phyloP scores from a whole-genome alignment of 2,329 filamentous ascomycete genomes.

The Alternaria novae-zelandiae region DNA sequence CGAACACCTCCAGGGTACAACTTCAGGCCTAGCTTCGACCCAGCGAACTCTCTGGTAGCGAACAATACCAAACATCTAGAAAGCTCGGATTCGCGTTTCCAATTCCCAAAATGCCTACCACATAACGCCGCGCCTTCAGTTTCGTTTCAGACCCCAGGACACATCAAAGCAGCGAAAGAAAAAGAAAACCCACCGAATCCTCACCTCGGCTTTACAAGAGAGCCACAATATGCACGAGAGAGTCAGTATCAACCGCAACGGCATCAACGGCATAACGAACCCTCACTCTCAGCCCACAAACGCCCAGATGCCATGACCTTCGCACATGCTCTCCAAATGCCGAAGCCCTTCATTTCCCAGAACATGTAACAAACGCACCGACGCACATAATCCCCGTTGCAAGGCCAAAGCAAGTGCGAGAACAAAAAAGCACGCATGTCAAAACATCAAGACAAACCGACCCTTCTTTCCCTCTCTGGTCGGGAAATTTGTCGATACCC shows the following conservation, averaged over 20 bases:
- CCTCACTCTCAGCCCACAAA: background rate
- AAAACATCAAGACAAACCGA: background rate
- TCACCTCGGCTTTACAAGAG: background rate
- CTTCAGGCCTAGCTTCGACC: background rate
- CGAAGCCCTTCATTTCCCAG: background rate
- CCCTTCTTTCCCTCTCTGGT: background rate
- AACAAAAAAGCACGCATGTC: background rate
- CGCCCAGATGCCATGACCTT: background rate
- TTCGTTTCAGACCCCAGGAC: background rate
- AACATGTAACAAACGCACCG: background rate
- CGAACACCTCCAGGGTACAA: background rate
- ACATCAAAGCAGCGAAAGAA: background rate
- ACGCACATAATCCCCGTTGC: background rate
- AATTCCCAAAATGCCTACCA: background rate
- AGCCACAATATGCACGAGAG: background rate
- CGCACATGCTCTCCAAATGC: background rate
- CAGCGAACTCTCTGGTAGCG: background rate
- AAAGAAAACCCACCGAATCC: background rate
- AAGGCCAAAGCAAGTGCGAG: background rate
- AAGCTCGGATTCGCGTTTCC: background rate
- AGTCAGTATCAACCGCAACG: background rate
- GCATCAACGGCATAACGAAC: background rate
- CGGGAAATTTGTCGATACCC: background rate
- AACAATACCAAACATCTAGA: background rate
- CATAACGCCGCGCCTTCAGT: background rate